phyloP scores from a whole-genome alignment of 306 rosid genomes.

The Fagus sylvatica region DNA sequence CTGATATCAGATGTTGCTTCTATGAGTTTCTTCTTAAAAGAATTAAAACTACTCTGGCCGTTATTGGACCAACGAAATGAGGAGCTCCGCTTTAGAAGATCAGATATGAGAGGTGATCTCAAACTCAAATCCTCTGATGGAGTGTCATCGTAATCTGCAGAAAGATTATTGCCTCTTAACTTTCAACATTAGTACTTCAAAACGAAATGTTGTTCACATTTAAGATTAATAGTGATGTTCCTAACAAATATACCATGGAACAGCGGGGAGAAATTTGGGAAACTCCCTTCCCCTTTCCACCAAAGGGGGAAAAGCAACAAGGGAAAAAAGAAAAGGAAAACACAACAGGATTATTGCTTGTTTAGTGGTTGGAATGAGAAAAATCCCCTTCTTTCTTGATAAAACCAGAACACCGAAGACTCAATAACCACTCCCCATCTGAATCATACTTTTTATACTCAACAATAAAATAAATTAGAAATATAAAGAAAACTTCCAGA shows the following conservation, averaged over 20 bases:
- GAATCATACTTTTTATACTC: not conserved
- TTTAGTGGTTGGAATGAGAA: not conserved
- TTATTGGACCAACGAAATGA: slow-evolving; percentile 31
- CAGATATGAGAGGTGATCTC: slow-evolving; percentile 28
- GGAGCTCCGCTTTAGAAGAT: slow-evolving; percentile 30
- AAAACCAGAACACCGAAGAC: not conserved
- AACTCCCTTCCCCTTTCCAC: not conserved
- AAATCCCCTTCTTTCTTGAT: not conserved
- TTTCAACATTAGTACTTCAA: not conserved
- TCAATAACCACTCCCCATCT: not conserved
- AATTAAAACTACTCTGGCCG: slow-evolving; percentile 26
- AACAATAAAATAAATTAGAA: too few species aligned
- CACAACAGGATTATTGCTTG: not conserved
- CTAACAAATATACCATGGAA: not conserved
- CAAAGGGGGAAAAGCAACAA: not conserved
- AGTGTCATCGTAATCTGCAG: slow-evolving; percentile 48
- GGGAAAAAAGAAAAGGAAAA: not conserved
- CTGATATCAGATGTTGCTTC: slow-evolving; percentile 45
- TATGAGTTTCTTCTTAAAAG: slow-evolving; percentile 43
- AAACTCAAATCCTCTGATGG: slow-evolving; percentile 30
- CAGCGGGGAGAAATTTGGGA: not conserved
- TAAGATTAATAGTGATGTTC: not conserved
- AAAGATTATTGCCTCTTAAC: not conserved
- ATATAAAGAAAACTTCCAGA: too few species aligned
- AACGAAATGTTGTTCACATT: not conserved